Evolutionary conservation across 1,284 basidiomycete genomes (phyloP).

Genomic region (Boletellus deceptivus): DNA sequence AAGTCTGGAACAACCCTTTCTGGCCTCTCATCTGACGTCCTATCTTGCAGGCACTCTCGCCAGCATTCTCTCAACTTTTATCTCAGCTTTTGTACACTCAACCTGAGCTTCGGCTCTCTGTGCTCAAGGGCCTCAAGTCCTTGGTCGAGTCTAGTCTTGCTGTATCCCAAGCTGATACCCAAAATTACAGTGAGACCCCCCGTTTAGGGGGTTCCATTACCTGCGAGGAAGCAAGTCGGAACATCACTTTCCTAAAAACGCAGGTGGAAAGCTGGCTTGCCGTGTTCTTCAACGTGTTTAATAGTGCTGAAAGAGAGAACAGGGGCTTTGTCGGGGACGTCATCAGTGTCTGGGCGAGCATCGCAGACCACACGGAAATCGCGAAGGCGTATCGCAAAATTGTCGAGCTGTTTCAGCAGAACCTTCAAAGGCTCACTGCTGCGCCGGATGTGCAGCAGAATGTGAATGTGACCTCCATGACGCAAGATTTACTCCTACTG

Average conservation of each 20-base stretch:
- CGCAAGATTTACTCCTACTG: slow-evolving; percentile 87
- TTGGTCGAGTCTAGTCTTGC: slow-evolving; percentile 75
- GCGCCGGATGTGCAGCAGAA: slow-evolving; percentile 29
- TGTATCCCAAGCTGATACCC: slow-evolving; percentile 37
- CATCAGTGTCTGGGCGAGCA: slow-evolving; percentile 82
- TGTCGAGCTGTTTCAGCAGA: slow-evolving; percentile 71
- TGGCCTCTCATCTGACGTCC: slow-evolving; percentile 4
- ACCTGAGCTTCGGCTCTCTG: slow-evolving; percentile 75
- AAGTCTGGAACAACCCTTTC: slow-evolving; percentile 4
- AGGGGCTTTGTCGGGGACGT: slow-evolving; percentile 87
- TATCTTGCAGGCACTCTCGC: slow-evolving; percentile 57
- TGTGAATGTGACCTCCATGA: slow-evolving; percentile 57
- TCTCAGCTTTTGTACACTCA: slow-evolving; percentile 91
- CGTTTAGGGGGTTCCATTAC: slow-evolving; percentile 34
- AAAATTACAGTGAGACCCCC: slow-evolving; percentile 30
- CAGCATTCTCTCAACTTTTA: slow-evolving; percentile 82
- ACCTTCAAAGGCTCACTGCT: slow-evolving; percentile 47
- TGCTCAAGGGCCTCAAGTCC: slow-evolving; percentile 79
- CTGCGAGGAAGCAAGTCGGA: slow-evolving; percentile 58
- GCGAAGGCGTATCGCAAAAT: slow-evolving; percentile 82
- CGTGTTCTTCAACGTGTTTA: slow-evolving; percentile 96
- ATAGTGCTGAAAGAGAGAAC: slow-evolving; percentile 74
- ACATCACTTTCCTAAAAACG: slow-evolving; percentile 71
- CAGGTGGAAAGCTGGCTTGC: slow-evolving; percentile 93
- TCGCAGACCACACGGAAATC: slow-evolving; percentile 76